Conservation (phyloP, 805 yeast species). For the Suhomyces vadensis region DNA sequence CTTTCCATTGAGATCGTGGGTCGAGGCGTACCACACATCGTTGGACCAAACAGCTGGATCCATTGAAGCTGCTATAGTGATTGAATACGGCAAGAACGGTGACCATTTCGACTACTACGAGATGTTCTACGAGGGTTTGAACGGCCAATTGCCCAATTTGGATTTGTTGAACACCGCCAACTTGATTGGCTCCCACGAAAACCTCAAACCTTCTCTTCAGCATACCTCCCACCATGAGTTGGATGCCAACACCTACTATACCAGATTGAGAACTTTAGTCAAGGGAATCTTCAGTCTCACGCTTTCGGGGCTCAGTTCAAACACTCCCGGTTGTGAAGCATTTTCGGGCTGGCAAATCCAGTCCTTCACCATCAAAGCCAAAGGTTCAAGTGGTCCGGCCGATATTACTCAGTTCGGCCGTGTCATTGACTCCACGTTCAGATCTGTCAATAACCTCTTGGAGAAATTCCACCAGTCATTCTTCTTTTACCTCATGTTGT, state of each 20-base stretch:
- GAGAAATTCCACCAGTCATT: conserved; percentile 98
- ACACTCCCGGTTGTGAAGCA: conserved; percentile 75
- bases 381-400: conserved; percentile 51
- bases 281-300: conserved; percentile 71
- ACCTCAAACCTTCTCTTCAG: conserved; percentile 67
- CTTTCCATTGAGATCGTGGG: conserved; percentile 79
- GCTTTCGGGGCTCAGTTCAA: conserved; percentile 60
- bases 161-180: conserved; percentile 85
- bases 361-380: conserved; percentile 77
- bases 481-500: conserved; percentile 82
- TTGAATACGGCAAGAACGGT: conserved; percentile 68
- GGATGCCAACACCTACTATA: conserved; percentile 47
- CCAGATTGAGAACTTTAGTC: conserved; percentile 58
- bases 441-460: conserved; percentile 86
- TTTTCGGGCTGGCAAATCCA: conserved; percentile 97
- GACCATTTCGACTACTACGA: conserved; percentile 78
- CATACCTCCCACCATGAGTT: conserved; percentile 50
- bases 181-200: conserved; percentile 73
- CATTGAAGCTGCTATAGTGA: conserved; percentile 83
- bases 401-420: conserved; percentile 94
- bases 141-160: conserved; percentile 94
- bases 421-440: conserved; percentile 78
- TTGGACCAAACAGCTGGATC: conserved; percentile 90
- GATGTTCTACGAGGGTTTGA: conserved; percentile 79
- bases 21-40: conserved; percentile 85